These are phyloP conservation scores for Vanrija pseudolonga DNA, from an alignment of 1,284 basidiomycete species.

Conservation along the genomic window DNA sequence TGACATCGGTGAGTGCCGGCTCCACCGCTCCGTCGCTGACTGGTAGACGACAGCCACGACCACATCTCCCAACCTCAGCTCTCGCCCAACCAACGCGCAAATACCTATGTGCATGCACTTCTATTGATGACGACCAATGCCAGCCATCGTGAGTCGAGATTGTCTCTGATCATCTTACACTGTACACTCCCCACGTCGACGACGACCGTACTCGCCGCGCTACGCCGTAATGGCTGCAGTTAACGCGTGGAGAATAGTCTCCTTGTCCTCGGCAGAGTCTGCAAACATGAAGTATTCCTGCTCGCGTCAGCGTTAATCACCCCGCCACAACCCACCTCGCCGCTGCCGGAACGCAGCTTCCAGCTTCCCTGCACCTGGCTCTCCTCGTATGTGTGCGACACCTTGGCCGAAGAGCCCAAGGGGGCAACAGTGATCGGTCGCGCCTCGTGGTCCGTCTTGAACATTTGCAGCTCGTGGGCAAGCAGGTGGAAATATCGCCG, in stretches of 20 bases:
- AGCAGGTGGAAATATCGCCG: slow-evolving; percentile 40
- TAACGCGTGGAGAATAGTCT: slow-evolving; percentile 32
- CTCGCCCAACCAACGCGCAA: too few relatives aligned
- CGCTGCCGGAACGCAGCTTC: slow-evolving; percentile 26
- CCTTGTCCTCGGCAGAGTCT: slow-evolving; percentile 39
- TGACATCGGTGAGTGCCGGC: too few relatives aligned
- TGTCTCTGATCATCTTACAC: too few relatives aligned
- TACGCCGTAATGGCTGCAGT: slow-evolving; percentile 3
- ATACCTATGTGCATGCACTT: too few relatives aligned
- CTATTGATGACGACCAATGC: neutral
- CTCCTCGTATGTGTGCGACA: slow-evolving; percentile 36
- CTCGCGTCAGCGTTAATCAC: neutral
- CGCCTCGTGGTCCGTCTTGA: slow-evolving; percentile 20
- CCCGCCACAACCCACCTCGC: slow-evolving; percentile 23
- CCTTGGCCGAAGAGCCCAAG: neutral
- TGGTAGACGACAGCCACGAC: too few relatives aligned
- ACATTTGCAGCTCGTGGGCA: slow-evolving; percentile 29
- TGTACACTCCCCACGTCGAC: too few relatives aligned
- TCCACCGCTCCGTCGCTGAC: too few relatives aligned
- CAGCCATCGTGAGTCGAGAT: neutral
- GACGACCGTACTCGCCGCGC: neutral
- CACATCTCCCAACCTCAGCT: too few relatives aligned
- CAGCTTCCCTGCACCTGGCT: slow-evolving; percentile 43
- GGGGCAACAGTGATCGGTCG: slow-evolving; percentile 1
- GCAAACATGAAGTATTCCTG: slow-evolving; percentile 44